phyloP scores from a whole-genome alignment of 768 basidiomycete genomes.

The Suillus paluster region DNA sequence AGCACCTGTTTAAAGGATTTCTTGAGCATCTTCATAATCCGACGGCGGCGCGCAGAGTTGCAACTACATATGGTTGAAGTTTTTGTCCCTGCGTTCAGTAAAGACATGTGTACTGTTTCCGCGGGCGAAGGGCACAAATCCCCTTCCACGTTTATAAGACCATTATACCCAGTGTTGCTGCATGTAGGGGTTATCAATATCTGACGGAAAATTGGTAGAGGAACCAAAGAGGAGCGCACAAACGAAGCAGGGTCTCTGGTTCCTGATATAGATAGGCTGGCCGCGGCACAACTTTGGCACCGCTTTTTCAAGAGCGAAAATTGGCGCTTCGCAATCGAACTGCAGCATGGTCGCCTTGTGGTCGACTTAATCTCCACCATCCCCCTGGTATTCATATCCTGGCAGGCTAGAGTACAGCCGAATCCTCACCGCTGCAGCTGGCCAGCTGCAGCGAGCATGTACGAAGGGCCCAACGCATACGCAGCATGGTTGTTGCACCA shows the following conservation, averaged over 20 bases:
- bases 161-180: neutral
- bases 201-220: neutral
- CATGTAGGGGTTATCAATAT: neutral
- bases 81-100: neutral
- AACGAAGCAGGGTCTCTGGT: too few relatives aligned
- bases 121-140: neutral
- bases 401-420: neutral
- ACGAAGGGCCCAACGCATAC: neutral
- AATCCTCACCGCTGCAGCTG: neutral
- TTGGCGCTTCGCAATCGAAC: too few relatives aligned
- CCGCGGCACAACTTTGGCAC: neutral
- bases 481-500: too few relatives aligned
- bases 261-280: too few relatives aligned
- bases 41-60: too few relatives aligned
- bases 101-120: neutral
- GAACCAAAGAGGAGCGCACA: too few relatives aligned
- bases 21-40: neutral
- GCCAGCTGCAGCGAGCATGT: neutral
- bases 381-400: neutral
- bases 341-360: neutral
- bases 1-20: neutral
- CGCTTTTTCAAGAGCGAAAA: neutral
- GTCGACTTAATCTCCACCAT: too few relatives aligned
- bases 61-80: neutral
- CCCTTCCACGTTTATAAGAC: neutral